These are phyloP conservation scores for Paraglomus occultum DNA, from an alignment of 192 early-diverging fungal genomes.

Conservation along the genomic window DNA sequence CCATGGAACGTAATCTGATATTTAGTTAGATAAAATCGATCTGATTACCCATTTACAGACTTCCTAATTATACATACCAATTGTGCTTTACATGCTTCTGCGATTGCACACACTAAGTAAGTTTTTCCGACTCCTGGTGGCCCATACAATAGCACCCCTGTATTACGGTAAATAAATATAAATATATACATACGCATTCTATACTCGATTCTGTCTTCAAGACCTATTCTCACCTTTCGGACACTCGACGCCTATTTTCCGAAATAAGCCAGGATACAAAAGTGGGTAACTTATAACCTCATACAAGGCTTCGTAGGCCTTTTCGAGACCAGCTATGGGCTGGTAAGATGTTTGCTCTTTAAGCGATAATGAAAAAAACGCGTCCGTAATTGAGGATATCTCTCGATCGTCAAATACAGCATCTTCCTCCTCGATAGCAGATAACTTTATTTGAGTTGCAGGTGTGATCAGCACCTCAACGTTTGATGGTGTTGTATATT, in stretches of 20 bases:
- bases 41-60: slow-evolving; percentile 2
- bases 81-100: slow-evolving; percentile 62
- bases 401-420: not conserved
- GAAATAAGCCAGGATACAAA: slow-evolving; percentile 58
- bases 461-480: not conserved
- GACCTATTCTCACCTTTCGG: slow-evolving; percentile 56
- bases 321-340: slow-evolving; percentile 66
- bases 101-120: slow-evolving; percentile 68
- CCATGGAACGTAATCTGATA: slow-evolving; percentile 68
- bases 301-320: slow-evolving; percentile 67
- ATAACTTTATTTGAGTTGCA: slow-evolving; percentile 4
- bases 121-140: slow-evolving; percentile 98
- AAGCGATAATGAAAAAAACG: not conserved
- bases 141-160: slow-evolving; percentile 84
- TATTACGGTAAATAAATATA: slow-evolving; percentile 1
- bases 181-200: not conserved
- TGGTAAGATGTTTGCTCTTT: not conserved
- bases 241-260: slow-evolving; percentile 68
- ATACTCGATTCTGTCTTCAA: not conserved
- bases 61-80: slow-evolving; percentile 49
- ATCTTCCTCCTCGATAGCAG: not conserved
- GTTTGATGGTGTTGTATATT: not conserved
- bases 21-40: slow-evolving; percentile 3
- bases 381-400: not conserved
- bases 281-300: slow-evolving; percentile 82